Evolutionary conservation across 331 rosid genomes (phyloP).

Genomic region (Malus hybrid): DNA sequence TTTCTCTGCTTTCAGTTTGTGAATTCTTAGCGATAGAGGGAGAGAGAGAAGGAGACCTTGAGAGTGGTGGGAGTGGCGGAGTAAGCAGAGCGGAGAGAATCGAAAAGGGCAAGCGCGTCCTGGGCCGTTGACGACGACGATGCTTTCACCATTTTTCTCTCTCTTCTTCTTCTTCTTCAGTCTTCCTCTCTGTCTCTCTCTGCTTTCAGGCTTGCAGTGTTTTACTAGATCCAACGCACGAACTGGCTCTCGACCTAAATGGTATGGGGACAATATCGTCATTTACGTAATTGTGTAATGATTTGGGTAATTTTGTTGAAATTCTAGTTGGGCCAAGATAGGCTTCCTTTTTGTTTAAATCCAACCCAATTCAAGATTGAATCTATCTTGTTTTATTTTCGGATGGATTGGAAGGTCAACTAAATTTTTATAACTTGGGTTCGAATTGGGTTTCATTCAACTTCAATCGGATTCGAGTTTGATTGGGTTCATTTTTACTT

Average conservation of each 20-base stretch:
- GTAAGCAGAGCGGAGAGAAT: constrained; percentile 9
- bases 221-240: background rate
- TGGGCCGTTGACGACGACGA: background rate
- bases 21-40: background rate
- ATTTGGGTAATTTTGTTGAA: background rate
- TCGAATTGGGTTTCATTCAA: no score
- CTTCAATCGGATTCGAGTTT: no score
- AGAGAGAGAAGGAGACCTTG: background rate
- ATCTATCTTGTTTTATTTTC: no score
- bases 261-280: background rate
- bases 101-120: background rate
- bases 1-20: background rate
- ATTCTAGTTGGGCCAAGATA: background rate
- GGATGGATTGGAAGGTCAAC: no score
- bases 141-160: background rate
- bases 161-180: background rate
- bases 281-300: background rate
- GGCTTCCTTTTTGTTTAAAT: background rate
- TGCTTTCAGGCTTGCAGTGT: background rate
- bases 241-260: no score
- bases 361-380: background rate
- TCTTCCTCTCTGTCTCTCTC: no score
- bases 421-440: no score
- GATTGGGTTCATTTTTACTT: no score
- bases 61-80: constrained; percentile 14